Percentiles rank a stretch among this genome's conserved stretches.
Evolutionary conservation across 768 basidiomycete genomes (phyloP).

Genomic region (Trametes cinnabarina): DNA sequence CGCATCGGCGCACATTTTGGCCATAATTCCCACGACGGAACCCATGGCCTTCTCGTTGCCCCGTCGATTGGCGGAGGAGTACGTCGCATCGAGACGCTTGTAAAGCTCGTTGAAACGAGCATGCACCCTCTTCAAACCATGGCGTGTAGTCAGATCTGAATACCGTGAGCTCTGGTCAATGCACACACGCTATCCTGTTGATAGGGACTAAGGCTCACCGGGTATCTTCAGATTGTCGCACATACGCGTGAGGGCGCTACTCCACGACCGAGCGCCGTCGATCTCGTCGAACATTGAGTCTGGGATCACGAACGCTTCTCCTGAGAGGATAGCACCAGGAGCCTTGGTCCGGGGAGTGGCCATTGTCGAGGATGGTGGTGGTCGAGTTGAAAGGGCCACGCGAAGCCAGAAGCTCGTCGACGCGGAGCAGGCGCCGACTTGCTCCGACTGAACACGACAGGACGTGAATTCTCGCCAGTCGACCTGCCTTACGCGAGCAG

Average conservation of each 20-base stretch:
- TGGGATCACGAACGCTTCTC: neutral
- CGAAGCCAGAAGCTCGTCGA: neutral
- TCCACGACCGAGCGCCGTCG: neutral
- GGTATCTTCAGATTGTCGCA: neutral
- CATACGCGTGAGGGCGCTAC: too few species aligned
- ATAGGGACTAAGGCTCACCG: neutral
- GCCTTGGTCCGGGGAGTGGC: neutral
- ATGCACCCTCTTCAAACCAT: conserved; percentile 60
- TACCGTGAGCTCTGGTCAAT: neutral
- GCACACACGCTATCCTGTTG: neutral
- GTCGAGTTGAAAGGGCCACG: neutral
- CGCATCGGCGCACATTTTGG: conserved; percentile 19
- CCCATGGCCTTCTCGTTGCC: conserved; percentile 43
- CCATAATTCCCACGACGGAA: conserved; percentile 18
- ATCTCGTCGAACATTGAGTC: neutral
- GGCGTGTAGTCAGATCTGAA: conserved; percentile 51
- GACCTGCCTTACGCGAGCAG: neutral
- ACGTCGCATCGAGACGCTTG: conserved; percentile 45
- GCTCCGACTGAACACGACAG: neutral
- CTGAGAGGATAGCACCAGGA: neutral
- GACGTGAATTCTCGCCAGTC: neutral
- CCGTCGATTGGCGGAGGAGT: conserved; percentile 33
- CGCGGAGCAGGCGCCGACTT: neutral
- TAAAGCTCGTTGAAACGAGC: conserved; percentile 52
- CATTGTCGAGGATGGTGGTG: neutral